Evolutionary conservation across 768 basidiomycete species (phyloP).

Genomic region (Boletus rufocinnamomeus): DNA sequence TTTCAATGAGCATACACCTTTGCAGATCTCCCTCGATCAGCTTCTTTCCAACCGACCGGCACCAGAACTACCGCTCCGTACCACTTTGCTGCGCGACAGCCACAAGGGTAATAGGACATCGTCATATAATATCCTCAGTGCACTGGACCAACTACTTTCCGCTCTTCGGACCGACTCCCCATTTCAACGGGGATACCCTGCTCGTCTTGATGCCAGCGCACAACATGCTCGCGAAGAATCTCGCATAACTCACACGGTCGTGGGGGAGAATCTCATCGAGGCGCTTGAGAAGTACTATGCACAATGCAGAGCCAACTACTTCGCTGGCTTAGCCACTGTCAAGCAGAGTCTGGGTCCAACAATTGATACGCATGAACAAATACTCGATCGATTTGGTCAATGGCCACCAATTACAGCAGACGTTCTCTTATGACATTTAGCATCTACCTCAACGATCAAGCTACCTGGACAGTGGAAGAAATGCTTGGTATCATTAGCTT

Average conservation of each 20-base stretch:
- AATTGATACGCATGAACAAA: not conserved
- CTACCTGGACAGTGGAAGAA: no score
- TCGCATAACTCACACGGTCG: not conserved
- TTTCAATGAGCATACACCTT: not conserved
- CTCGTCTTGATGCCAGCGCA: no score
- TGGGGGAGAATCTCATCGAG: not conserved
- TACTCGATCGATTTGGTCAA: constrained; percentile 13
- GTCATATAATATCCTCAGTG: not conserved
- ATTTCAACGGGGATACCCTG: constrained; percentile 5
- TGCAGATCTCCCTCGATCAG: not conserved
- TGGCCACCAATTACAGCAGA: constrained; percentile 31
- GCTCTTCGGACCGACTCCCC: not conserved
- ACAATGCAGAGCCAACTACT: constrained; percentile 1
- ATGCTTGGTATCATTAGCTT: no score
- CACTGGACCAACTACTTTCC: not conserved
- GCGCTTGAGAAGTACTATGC: not conserved
- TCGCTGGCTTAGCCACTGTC: not conserved
- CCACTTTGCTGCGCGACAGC: not conserved
- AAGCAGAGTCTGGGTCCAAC: constrained; percentile 15
- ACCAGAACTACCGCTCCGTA: not conserved
- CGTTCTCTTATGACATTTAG: no score
- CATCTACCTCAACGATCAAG: no score
- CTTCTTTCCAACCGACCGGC: not conserved
- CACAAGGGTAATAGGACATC: not conserved
- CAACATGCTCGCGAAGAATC: not conserved